Conservation (phyloP, 2,329 filamentous ascomycete genomes). For the Diaporthe citri region DNA sequence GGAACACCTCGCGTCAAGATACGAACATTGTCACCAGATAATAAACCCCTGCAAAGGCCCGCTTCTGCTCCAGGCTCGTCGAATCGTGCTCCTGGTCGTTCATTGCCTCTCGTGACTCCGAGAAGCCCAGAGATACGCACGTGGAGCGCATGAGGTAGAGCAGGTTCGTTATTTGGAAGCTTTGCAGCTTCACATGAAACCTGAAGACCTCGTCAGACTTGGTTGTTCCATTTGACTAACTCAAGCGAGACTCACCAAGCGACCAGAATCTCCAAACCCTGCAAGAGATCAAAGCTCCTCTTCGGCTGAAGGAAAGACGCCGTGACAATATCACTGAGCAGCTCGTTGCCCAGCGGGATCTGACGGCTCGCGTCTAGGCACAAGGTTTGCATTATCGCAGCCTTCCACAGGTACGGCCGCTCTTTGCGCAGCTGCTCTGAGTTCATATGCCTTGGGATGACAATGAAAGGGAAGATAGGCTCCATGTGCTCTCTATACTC, state of each 20-base stretch:
- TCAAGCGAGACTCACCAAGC: slow-evolving; percentile 54
- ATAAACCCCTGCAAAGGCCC: slow-evolving; percentile 63
- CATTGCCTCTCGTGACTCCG: slow-evolving; percentile 46
- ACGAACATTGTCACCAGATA: slow-evolving; percentile 63
- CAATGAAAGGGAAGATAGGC: slow-evolving; percentile 60
- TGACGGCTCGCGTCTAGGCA: slow-evolving; percentile 60
- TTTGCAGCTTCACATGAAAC: slow-evolving; percentile 63
- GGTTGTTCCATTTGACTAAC: fast-evolving
- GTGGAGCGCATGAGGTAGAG: slow-evolving; percentile 62
- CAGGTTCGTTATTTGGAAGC: slow-evolving; percentile 63
- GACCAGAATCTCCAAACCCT: slow-evolving; percentile 59
- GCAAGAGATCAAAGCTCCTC: slow-evolving; percentile 61
- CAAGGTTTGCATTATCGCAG: slow-evolving; percentile 59
- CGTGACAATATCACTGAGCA: slow-evolving; percentile 58
- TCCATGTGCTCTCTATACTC: slow-evolving; percentile 52
- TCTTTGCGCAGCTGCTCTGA: slow-evolving; percentile 53
- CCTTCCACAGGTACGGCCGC: slow-evolving; percentile 63
- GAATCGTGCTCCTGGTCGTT: slow-evolving; percentile 44
- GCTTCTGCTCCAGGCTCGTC: slow-evolving; percentile 56
- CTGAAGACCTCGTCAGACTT: slow-evolving; percentile 44
- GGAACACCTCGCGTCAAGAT: fast-evolving
- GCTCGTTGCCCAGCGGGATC: slow-evolving; percentile 56
- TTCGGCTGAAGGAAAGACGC: slow-evolving; percentile 56
- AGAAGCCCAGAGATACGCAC: slow-evolving; percentile 56
- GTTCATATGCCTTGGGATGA: slow-evolving; percentile 53